Conservation (phyloP, 176 grass and related monocot genomes). For the Triticum dicoccoides region DNA sequence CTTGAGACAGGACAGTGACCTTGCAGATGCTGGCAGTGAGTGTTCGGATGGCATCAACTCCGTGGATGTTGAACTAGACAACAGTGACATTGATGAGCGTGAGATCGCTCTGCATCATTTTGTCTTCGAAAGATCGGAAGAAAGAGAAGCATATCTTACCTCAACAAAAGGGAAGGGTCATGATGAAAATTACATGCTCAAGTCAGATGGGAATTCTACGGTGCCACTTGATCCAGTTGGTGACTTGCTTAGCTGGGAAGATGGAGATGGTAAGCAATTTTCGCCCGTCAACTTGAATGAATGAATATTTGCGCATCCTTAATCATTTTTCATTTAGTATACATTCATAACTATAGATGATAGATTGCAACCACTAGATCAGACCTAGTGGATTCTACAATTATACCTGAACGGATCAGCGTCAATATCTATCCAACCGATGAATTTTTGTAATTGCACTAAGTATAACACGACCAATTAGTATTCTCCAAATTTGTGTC, state of each 20-base stretch:
- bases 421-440: neutral
- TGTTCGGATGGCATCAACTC: slow-evolving; percentile 75
- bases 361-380: too few relatives aligned
- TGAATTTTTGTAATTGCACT: neutral
- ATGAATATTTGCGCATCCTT: neutral
- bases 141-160: slow-evolving; percentile 48
- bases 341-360: too few relatives aligned
- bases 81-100: slow-evolving; percentile 68
- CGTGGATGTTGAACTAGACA: slow-evolving; percentile 71
- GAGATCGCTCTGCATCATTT: slow-evolving; percentile 56
- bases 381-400: too few relatives aligned
- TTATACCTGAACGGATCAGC: neutral
- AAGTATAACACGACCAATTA: neutral
- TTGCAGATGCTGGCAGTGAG: slow-evolving; percentile 60
- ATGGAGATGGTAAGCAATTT: slow-evolving; percentile 55
- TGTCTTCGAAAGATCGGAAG: slow-evolving; percentile 46
- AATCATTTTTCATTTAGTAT: too few relatives aligned
- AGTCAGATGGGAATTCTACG: slow-evolving; percentile 22
- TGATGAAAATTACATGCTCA: slow-evolving; percentile 33
- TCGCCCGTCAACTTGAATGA: slow-evolving; percentile 17
- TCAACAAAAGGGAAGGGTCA: slow-evolving; percentile 38
- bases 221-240: slow-evolving; percentile 37
- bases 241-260: slow-evolving; percentile 67
- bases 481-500: neutral
- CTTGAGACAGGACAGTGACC: slow-evolving; percentile 46